Evolutionary conservation across 1,284 basidiomycete species (phyloP), one percentile per base, ranked within the genome.

Genomic region (Meira nashicola): DNA sequence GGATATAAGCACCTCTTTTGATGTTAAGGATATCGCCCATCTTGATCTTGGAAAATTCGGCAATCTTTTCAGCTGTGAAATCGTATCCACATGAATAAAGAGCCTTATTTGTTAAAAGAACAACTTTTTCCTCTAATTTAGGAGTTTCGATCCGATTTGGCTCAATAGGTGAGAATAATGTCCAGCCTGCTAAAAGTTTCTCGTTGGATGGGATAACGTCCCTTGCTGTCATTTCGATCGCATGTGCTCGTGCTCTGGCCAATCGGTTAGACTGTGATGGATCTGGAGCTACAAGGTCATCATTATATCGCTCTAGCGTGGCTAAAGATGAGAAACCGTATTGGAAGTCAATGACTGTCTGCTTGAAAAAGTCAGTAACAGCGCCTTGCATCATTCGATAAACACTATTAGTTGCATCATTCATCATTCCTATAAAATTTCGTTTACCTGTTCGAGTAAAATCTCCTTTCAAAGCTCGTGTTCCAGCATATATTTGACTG

Each of bases 381-480:
- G 73, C 89, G 85, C 63, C 49, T 59, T 59, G 59, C 23, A 44
- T 59, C 65, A 71, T 67, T 11, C 69, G 62, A 44, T 71, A 73
- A 14, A 73, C 71, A 12, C 65, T 67, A 52, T 66, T 67, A 23
- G 72, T 73, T 1, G 72, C 72, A 52, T 74, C 72, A 44, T 40
- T 63, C 54, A 73, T 70, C 82, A 96, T 85, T 1, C 94, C 94
- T 40, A 85, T 84, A 25, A 95, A 81, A 77, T 97, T 93, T 19
- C 94, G 86, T 80, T 91, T 94, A 33, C 94, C 94, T 0, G 93
- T 97, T 2, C 72, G 55, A 0, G 92, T 94, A 73, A 92, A 96
- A 80, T 95, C 92, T n/a, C 92, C 90, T 85, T 97, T 97, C 52
- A 97, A 82, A 17, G 91, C 91, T 53, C 89, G 90, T 0, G 91